These are phyloP conservation scores for Coniella vitis DNA, from an alignment of 2,329 filamentous ascomycete genomes.

Conservation along the genomic window DNA sequence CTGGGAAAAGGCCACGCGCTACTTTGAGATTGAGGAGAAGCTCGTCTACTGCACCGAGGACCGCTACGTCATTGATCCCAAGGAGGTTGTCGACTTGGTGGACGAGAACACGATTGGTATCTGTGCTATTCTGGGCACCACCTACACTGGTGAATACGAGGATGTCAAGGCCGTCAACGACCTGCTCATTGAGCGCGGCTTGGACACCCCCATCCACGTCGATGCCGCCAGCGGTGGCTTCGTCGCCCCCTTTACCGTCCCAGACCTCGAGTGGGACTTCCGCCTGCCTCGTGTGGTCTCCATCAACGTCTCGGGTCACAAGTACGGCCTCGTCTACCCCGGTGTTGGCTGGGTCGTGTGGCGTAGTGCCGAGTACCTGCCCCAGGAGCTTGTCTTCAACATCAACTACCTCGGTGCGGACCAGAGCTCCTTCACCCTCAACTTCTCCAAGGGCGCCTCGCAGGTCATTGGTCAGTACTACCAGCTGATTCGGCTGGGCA, in stretches of 20 bases:
- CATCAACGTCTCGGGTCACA: slow-evolving; percentile 93
- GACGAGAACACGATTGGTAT: slow-evolving; percentile 81
- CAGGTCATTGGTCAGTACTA: slow-evolving; percentile 98
- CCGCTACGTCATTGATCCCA: slow-evolving; percentile 57
- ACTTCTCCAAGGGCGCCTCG: slow-evolving; percentile 92
- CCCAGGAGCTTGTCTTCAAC: slow-evolving; percentile 93
- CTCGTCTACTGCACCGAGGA: slow-evolving; percentile 59
- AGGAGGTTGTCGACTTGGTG: slow-evolving; percentile 51
- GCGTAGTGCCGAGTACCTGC: slow-evolving; percentile 75
- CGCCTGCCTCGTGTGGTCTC: slow-evolving; percentile 80
- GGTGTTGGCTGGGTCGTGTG: slow-evolving; percentile 93
- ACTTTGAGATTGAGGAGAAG: slow-evolving; percentile 91
- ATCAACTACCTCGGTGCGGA: slow-evolving; percentile 98
- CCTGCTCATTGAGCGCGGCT: slow-evolving; percentile 63
- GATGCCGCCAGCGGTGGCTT: slow-evolving; percentile 15
- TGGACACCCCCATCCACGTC: slow-evolving; percentile 66
- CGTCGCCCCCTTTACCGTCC: slow-evolving; percentile 79
- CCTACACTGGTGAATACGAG: slow-evolving; percentile 94
- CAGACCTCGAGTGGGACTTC: slow-evolving; percentile 86
- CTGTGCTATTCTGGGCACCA: slow-evolving; percentile 82
- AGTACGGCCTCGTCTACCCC: slow-evolving; percentile 62
- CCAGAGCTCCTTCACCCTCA: slow-evolving; percentile 91
- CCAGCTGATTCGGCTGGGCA: slow-evolving; percentile 89
- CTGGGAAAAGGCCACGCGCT: slow-evolving; percentile 88
- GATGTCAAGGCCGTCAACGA: slow-evolving; percentile 91